phyloP scores from a whole-genome alignment of 768 basidiomycete species.

The Cystofilobasidium macerans region DNA sequence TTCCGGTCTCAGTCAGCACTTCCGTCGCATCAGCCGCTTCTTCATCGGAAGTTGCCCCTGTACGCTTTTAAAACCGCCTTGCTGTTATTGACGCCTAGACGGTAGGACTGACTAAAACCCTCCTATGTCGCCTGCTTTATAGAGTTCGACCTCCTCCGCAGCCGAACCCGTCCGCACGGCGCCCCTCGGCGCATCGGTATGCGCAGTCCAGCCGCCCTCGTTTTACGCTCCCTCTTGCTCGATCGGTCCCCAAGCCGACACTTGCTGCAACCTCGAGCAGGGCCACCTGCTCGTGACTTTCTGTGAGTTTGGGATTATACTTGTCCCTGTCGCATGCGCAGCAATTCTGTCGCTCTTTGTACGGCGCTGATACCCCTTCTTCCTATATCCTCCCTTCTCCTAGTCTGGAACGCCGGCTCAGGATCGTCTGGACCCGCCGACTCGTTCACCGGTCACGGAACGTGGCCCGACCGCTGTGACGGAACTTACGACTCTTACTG shows the following conservation, averaged over 20 bases:
- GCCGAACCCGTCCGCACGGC: not conserved
- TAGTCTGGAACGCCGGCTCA: conserved; percentile 62
- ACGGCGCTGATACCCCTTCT: no score
- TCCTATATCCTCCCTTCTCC: no score
- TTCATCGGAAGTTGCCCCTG: not conserved
- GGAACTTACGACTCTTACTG: conserved; percentile 34
- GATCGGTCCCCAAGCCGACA: not conserved
- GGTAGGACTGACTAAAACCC: no score
- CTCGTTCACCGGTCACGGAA: conserved; percentile 50
- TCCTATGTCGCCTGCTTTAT: not conserved
- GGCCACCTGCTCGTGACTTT: conserved; percentile 51
- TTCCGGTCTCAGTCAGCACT: not conserved
- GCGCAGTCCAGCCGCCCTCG: conserved; percentile 7
- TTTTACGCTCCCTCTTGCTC: conserved; percentile 22
- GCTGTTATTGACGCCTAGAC: no score
- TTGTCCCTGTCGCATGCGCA: no score
- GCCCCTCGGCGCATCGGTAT: conserved; percentile 7
- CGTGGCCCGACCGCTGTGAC: conserved; percentile 28
- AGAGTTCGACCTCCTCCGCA: not conserved
- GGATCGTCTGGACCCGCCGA: conserved; percentile 49
- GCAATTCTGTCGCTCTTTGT: conserved; percentile 19
- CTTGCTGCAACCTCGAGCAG: conserved; percentile 15
- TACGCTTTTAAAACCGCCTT: not conserved
- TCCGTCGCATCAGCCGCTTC: not conserved
- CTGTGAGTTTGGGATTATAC: no score